phyloP scores from a whole-genome alignment of 2,329 filamentous ascomycete genomes.

The Fusarium sp. region DNA sequence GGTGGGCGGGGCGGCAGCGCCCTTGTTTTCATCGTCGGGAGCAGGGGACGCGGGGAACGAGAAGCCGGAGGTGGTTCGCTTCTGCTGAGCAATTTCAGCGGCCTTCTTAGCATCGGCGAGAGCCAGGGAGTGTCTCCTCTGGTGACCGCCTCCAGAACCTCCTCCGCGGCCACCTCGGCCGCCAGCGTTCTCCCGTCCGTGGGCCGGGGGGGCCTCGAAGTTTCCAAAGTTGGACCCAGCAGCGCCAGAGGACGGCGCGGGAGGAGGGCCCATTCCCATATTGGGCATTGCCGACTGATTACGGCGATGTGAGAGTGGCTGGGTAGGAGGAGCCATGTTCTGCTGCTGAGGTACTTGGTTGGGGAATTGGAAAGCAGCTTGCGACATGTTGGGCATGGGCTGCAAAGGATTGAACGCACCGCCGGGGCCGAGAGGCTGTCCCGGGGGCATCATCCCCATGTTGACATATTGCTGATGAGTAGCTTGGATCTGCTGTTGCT shows the following conservation, averaged over 20 bases:
- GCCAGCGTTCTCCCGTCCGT: conserved; percentile 53
- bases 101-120: conserved; percentile 97
- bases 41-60: conserved; percentile 84
- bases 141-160: conserved; percentile 80
- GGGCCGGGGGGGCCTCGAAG: conserved; percentile 70
- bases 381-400: conserved; percentile 82
- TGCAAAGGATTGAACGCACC: conserved; percentile 83
- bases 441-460: conserved; percentile 92
- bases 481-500: conserved; percentile 97
- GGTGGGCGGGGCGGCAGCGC: conserved; percentile 46
- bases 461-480: conserved; percentile 98
- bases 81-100: conserved; percentile 95
- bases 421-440: conserved; percentile 78
- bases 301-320: conserved; percentile 89
- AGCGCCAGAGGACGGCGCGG: conserved; percentile 91
- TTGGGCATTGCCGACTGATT: conserved; percentile 97
- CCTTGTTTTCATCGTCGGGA: conserved; percentile 62
- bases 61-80: conserved; percentile 92
- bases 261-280: conserved; percentile 88
- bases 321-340: conserved; percentile 81
- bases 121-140: conserved; percentile 93
- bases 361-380: conserved; percentile 90
- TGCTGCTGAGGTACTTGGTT: conserved; percentile 80
- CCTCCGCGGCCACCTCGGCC: conserved; percentile 78
- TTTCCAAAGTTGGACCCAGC: conserved; percentile 84